Evolutionary conservation across 108 stramenopile genomes (phyloP).

Genomic region (Nitzschia palea): DNA sequence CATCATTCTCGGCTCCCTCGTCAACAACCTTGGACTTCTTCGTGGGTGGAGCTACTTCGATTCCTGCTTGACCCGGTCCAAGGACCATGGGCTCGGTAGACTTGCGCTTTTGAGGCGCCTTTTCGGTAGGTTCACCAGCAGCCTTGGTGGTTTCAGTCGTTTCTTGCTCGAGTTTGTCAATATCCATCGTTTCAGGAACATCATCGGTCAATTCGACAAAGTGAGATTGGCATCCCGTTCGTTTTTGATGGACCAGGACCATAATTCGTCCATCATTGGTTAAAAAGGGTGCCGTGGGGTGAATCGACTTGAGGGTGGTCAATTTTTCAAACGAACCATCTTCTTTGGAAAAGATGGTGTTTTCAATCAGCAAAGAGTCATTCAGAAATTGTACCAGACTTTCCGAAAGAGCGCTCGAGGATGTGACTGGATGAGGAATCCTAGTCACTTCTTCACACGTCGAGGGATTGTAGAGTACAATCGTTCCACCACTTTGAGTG

Average conservation of each 20-base stretch:
- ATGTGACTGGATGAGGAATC: background rate
- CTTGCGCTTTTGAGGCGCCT: constrained; percentile 15
- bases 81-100: constrained; percentile 29
- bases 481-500: background rate
- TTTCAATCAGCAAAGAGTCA: constrained; percentile 2
- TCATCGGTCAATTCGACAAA: constrained; percentile 23
- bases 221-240: constrained; percentile 10
- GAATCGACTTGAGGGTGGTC: constrained; percentile 11
- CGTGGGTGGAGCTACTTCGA: constrained; percentile 28
- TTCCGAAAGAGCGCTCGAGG: background rate
- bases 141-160: background rate
- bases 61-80: constrained; percentile 63
- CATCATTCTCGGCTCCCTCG: constrained; percentile 26
- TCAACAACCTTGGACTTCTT: constrained; percentile 26
- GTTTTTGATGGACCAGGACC: constrained; percentile 23
- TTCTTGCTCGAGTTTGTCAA: constrained; percentile 1
- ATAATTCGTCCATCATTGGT: constrained; percentile 5
- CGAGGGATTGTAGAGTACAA: constrained; percentile 16
- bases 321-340: constrained; percentile 4
- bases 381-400: constrained; percentile 7
- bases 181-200: background rate
- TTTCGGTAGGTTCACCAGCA: background rate
- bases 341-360: constrained; percentile 14
- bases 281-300: constrained; percentile 24
- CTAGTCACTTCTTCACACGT: constrained; percentile 21